phyloP scores from a whole-genome alignment of 2,329 filamentous ascomycete genomes.

The Sarocladiaceae sp. region DNA sequence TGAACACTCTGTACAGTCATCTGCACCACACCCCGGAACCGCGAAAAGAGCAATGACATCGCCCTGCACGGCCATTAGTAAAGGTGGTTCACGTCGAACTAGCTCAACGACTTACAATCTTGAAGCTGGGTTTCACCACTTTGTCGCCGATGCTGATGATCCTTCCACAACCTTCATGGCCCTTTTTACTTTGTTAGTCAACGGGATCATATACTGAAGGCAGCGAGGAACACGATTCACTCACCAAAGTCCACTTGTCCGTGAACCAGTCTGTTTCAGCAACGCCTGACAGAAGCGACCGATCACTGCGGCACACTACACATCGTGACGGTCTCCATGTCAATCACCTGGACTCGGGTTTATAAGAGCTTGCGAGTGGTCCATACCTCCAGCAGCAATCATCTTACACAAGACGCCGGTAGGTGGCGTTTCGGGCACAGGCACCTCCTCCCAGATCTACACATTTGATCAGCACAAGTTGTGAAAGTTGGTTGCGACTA shows the following conservation, averaged over 20 bases:
- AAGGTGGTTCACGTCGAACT: not conserved
- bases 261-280: not conserved
- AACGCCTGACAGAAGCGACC: not conserved
- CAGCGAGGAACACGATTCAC: not conserved
- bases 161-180: slow-evolving; percentile 5
- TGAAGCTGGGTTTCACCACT: slow-evolving; percentile 4
- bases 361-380: not conserved
- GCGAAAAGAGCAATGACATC: slow-evolving; percentile 1
- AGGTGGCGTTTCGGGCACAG: not conserved
- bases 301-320: slow-evolving; percentile 4
- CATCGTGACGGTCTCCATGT: not conserved
- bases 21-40: not conserved
- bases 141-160: slow-evolving; percentile 1
- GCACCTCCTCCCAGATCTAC: slow-evolving; percentile 6
- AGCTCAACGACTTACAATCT: not conserved
- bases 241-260: slow-evolving; percentile 5
- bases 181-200: not conserved
- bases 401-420: slow-evolving; percentile 4
- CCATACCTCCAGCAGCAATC: slow-evolving; percentile 3
- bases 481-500: not conserved
- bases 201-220: not conserved
- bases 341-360: not conserved
- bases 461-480: not conserved
- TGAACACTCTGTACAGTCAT: slow-evolving; percentile 29
- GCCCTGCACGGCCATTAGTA: not conserved